Percentiles rank a stretch among this genome's conserved stretches.
Evolutionary conservation across 768 basidiomycete species (phyloP).

Genomic region (Hemileccinum rubropunctum): DNA sequence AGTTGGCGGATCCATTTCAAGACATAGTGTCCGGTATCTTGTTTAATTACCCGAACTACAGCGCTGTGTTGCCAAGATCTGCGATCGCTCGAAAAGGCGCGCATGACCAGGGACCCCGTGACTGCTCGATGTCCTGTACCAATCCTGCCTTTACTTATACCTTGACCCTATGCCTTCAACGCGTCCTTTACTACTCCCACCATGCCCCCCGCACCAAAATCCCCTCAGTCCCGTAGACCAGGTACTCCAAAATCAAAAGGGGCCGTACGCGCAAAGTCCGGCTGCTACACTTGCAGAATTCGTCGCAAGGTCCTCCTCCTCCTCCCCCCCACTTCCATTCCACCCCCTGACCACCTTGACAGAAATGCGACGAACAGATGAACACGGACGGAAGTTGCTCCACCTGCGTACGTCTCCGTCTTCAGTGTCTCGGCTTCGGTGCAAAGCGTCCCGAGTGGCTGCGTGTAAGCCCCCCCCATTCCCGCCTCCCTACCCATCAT

Average conservation of each 20-base stretch:
- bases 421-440: slow-evolving; percentile 86
- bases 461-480: slow-evolving; percentile 48
- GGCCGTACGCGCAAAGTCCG: slow-evolving; percentile 81
- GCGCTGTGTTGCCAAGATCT: slow-evolving; percentile 17
- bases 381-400: slow-evolving; percentile 61
- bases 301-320: slow-evolving; percentile 65
- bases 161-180: slow-evolving; percentile 22
- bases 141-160: slow-evolving; percentile 31
- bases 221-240: slow-evolving; percentile 38
- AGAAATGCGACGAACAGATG: slow-evolving; percentile 85
- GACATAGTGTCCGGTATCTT: slow-evolving; percentile 24
- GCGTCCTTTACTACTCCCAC: slow-evolving; percentile 6
- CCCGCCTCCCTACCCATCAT: not conserved
- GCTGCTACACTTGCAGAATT: slow-evolving; percentile 87
- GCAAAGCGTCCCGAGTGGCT: slow-evolving; percentile 85
- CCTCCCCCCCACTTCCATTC: slow-evolving; percentile 1
- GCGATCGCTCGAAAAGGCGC: slow-evolving; percentile 18
- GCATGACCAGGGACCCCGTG: slow-evolving; percentile 7
- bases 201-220: slow-evolving; percentile 42
- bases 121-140: not conserved
- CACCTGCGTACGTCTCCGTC: slow-evolving; percentile 74
- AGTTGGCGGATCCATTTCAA: slow-evolving; percentile 20
- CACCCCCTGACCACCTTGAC: slow-evolving; percentile 16
- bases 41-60: not conserved
- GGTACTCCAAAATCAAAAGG: slow-evolving; percentile 75